Conservation (phyloP, 495 filamentous ascomycete species). For the Penicillium desertorum region DNA sequence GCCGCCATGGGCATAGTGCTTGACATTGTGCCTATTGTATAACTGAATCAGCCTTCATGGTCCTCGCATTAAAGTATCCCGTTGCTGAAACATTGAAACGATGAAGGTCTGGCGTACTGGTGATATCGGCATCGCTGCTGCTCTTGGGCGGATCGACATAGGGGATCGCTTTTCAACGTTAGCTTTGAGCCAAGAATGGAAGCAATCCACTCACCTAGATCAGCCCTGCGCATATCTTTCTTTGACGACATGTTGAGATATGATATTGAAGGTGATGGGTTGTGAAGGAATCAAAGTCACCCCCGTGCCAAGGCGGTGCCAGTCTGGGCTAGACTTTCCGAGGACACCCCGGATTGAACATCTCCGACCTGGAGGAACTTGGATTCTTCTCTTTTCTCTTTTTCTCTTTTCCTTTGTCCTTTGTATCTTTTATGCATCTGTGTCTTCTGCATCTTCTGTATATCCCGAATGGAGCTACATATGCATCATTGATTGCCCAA, state of each 20-base stretch:
- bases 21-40: constrained; percentile 61
- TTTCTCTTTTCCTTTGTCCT: background rate
- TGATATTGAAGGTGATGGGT: constrained; percentile 7
- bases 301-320: constrained; percentile 16
- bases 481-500: background rate
- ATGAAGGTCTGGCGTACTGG: constrained; percentile 37
- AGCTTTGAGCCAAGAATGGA: constrained; percentile 6
- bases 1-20: constrained; percentile 92
- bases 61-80: background rate
- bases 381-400: background rate
- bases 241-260: constrained; percentile 57
- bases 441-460: background rate
- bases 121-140: constrained; percentile 55
- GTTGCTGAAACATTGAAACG: background rate
- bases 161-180: constrained; percentile 54
- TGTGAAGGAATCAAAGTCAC: constrained; percentile 15
- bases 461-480: background rate
- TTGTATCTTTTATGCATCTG: background rate
- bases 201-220: constrained; percentile 65
- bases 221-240: constrained; percentile 83
- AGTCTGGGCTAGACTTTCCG: constrained; percentile 16
- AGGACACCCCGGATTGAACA: constrained; percentile 14
- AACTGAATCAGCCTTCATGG: constrained; percentile 11
- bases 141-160: constrained; percentile 59
- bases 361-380: constrained; percentile 3